Evolutionary conservation across 345 rosid genomes (phyloP).

Genomic region (Brassica incana): DNA sequence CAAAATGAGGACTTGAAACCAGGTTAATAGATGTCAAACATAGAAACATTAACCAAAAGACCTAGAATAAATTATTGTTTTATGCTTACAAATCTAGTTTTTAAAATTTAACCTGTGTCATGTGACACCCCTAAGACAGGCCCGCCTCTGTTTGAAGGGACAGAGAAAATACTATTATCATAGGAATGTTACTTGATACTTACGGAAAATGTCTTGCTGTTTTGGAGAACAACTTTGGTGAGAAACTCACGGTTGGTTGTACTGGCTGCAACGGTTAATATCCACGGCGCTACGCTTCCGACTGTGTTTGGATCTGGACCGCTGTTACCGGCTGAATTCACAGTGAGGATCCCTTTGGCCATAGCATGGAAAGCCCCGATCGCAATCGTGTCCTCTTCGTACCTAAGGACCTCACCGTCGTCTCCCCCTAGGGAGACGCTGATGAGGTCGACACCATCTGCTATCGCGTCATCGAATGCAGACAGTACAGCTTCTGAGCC

Average conservation of each 20-base stretch:
- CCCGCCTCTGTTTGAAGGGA: too few relatives aligned
- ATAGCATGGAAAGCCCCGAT: slow-evolving; percentile 58
- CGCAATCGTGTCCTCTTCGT: slow-evolving; percentile 18
- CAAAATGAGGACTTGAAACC: too few relatives aligned
- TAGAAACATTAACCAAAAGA: too few relatives aligned
- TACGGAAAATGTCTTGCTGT: slow-evolving; percentile 44
- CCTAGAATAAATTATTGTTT: too few relatives aligned
- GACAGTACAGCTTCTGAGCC: neutral
- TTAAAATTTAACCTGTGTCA: too few relatives aligned
- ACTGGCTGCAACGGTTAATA: slow-evolving; percentile 53
- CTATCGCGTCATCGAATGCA: neutral
- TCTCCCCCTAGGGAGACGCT: neutral
- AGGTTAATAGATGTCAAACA: too few relatives aligned
- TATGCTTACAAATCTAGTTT: too few relatives aligned
- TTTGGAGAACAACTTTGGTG: slow-evolving; percentile 43
- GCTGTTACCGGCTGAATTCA: slow-evolving; percentile 43
- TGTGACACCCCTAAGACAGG: too few relatives aligned
- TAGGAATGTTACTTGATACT: slow-evolving; percentile 15
- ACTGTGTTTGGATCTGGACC: neutral
- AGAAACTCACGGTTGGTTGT: slow-evolving; percentile 42
- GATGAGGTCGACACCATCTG: neutral
- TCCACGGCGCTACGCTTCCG: slow-evolving; percentile 47
- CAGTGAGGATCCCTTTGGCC: slow-evolving; percentile 50
- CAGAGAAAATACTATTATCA: neutral
- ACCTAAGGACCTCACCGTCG: accelerated